Conservation (phyloP, 352 stramenopile species). For the Globisporangium iwayamae region DNA sequence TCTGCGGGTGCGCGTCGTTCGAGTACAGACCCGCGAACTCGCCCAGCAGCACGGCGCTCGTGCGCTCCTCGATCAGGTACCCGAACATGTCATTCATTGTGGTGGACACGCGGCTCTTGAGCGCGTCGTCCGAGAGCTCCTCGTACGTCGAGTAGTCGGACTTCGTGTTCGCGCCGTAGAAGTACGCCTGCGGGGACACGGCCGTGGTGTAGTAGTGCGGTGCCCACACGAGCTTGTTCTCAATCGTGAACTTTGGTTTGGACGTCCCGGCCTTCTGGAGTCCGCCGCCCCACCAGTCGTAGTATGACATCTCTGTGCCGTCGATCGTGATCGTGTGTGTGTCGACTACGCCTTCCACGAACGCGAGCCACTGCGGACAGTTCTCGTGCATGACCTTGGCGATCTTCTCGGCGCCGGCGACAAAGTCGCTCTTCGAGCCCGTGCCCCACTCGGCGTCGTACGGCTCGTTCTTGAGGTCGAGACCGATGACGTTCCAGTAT, state of each 20-base stretch:
- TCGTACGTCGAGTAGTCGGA: constrained; percentile 50
- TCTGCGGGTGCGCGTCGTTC: constrained; percentile 59
- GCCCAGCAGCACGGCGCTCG: constrained; percentile 54
- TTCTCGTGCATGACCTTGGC: constrained; percentile 71
- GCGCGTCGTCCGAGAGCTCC: constrained; percentile 52
- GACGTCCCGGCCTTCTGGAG: constrained; percentile 49
- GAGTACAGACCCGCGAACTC: constrained; percentile 75
- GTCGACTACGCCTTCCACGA: constrained; percentile 68
- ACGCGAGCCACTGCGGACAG: constrained; percentile 73
- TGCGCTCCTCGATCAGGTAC: constrained; percentile 49
- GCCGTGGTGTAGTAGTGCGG: constrained; percentile 84
- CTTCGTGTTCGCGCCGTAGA: constrained; percentile 58
- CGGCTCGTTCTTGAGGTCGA: constrained; percentile 84
- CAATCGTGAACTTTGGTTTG: constrained; percentile 47
- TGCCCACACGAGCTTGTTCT: constrained; percentile 80
- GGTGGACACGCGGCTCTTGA: constrained; percentile 36
- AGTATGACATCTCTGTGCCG: constrained; percentile 51
- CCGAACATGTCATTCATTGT: constrained; percentile 83
- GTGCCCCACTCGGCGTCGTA: constrained; percentile 65
- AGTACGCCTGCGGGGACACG: constrained; percentile 67
- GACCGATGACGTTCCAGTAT: constrained; percentile 81
- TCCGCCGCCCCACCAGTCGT: constrained; percentile 79
- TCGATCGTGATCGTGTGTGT: constrained; percentile 46
- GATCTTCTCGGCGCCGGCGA: constrained; percentile 63
- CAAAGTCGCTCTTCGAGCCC: constrained; percentile 60